Percentiles rank a stretch among this genome's conserved stretches.
Evolutionary conservation across 2,329 filamentous ascomycete genomes (phyloP).

Genomic region (Xylariaceae sp.): DNA sequence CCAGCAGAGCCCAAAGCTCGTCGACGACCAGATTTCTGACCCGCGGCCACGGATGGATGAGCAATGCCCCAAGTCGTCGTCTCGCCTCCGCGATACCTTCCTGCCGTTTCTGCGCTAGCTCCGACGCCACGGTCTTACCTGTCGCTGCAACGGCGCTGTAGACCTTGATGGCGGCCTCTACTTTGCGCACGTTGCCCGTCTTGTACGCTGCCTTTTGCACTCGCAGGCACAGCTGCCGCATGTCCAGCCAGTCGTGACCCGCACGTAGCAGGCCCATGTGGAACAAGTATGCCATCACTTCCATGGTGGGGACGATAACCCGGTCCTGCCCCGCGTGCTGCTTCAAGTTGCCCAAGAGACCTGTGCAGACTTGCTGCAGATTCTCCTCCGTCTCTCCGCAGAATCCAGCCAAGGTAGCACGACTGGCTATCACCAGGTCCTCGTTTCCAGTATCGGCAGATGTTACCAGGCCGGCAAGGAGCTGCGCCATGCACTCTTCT

Average conservation of each 20-base stretch:
- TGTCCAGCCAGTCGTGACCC: constrained; percentile 28
- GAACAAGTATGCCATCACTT: constrained; percentile 70
- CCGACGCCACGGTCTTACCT: constrained; percentile 1
- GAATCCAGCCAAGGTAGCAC: constrained; percentile 54
- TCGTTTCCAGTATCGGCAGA: constrained; percentile 75
- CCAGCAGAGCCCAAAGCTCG: constrained; percentile 46
- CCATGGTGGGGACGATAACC: constrained; percentile 66
- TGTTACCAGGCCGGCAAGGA: constrained; percentile 62
- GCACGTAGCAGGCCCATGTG: constrained; percentile 47
- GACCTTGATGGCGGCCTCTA: constrained; percentile 71
- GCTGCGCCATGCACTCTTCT: constrained; percentile 37
- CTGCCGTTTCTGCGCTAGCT: constrained; percentile 25
- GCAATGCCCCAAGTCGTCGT: constrained; percentile 63
- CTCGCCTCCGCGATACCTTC: constrained; percentile 46
- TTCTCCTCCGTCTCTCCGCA: constrained; percentile 34
- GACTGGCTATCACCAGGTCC: constrained; percentile 61
- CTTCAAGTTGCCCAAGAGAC: constrained; percentile 48
- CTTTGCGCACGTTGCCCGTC: constrained; percentile 71
- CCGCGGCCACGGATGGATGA: constrained; percentile 76
- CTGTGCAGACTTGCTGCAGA: constrained; percentile 37
- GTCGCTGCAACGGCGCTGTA: constrained; percentile 59
- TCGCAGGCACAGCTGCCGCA: constrained; percentile 56
- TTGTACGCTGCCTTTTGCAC: constrained; percentile 78
- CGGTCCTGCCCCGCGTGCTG: constrained; percentile 55
- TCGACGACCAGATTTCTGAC: constrained; percentile 56